phyloP scores from a whole-genome alignment of 371 early-diverging fungal genomes.

The Amoeboaphelidium occidentale region DNA sequence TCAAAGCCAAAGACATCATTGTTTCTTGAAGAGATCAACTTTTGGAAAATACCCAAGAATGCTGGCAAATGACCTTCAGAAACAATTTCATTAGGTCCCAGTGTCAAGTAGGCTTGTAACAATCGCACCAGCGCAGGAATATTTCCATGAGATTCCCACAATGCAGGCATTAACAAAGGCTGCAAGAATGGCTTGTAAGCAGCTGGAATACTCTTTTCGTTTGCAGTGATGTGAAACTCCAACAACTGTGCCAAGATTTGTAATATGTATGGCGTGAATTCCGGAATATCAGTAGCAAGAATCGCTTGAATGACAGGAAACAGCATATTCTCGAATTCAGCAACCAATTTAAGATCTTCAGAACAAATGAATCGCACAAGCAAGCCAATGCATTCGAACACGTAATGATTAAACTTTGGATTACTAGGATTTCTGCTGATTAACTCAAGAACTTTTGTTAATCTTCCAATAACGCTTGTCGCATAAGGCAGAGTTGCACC shows the following conservation, averaged over 20 bases:
- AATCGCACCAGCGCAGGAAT: constrained; percentile 75
- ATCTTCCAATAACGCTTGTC: constrained; percentile 33
- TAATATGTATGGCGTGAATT: constrained; percentile 87
- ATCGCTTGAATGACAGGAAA: constrained; percentile 32
- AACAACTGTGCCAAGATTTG: constrained; percentile 73
- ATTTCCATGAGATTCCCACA: constrained; percentile 78
- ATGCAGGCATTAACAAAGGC: constrained; percentile 48
- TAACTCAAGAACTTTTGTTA: constrained; percentile 44
- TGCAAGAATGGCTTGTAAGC: constrained; percentile 41
- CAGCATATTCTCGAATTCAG: constrained; percentile 45
- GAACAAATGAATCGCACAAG: constrained; percentile 19
- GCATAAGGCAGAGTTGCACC: constrained; percentile 41
- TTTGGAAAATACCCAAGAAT: constrained; percentile 81
- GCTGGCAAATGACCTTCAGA: constrained; percentile 38
- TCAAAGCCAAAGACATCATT: constrained; percentile 67
- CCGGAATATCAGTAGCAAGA: constrained; percentile 30
- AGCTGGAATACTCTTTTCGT: constrained; percentile 28
- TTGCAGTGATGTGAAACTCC: constrained; percentile 36
- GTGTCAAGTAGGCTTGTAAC: constrained; percentile 51
- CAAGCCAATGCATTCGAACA: constrained; percentile 75
- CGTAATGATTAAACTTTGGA: constrained; percentile 85
- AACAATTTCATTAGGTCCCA: constrained; percentile 30
- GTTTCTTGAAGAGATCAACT: constrained; percentile 51
- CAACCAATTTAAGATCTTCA: constrained; percentile 27
- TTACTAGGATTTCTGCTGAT: constrained; percentile 88